phyloP scores from a whole-genome alignment of 2,329 filamentous ascomycete genomes.

The Pseudopyrenochaeta lycopersici region DNA sequence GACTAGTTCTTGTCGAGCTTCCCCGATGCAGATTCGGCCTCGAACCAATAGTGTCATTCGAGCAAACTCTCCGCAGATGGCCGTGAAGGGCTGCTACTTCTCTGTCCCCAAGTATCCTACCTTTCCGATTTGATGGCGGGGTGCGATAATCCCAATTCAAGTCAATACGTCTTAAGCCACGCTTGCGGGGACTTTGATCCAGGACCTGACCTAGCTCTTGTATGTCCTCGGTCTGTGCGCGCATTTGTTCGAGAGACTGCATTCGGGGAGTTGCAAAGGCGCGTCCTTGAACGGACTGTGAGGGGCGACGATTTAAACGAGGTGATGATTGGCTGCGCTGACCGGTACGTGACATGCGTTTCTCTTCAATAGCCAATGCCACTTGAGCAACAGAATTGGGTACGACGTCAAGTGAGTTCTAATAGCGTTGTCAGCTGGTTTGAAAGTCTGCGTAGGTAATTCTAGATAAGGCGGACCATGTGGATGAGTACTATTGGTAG shows the following conservation, averaged over 20 bases:
- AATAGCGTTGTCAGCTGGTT: not conserved
- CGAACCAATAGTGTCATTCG: conserved; percentile 41
- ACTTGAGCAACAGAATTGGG: conserved; percentile 65
- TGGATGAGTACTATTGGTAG: conserved; percentile 65
- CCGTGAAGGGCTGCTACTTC: conserved; percentile 41
- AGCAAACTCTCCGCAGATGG: conserved; percentile 39
- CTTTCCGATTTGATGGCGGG: conserved; percentile 46
- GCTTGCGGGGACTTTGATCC: conserved; percentile 56
- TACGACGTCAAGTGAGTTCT: conserved; percentile 65
- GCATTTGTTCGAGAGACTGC: conserved; percentile 59
- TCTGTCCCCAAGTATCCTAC: conserved; percentile 38
- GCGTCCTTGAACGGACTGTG: conserved; percentile 57
- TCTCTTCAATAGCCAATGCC: conserved; percentile 64
- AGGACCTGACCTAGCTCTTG: conserved; percentile 52
- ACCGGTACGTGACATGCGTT: conserved; percentile 44
- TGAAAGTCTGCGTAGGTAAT: not conserved
- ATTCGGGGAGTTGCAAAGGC: conserved; percentile 62
- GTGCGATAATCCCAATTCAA: conserved; percentile 45
- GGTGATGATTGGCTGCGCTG: conserved; percentile 32
- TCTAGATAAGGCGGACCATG: conserved; percentile 51
- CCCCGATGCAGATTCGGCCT: conserved; percentile 28
- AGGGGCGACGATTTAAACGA: conserved; percentile 46
- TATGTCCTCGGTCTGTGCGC: conserved; percentile 52
- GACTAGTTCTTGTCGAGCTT: conserved; percentile 32
- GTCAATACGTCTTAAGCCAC: conserved; percentile 34